Base-by-base conservation (phyloP, 306 rosid genomes). In the Hylodesmum podocarpum region DNA sequence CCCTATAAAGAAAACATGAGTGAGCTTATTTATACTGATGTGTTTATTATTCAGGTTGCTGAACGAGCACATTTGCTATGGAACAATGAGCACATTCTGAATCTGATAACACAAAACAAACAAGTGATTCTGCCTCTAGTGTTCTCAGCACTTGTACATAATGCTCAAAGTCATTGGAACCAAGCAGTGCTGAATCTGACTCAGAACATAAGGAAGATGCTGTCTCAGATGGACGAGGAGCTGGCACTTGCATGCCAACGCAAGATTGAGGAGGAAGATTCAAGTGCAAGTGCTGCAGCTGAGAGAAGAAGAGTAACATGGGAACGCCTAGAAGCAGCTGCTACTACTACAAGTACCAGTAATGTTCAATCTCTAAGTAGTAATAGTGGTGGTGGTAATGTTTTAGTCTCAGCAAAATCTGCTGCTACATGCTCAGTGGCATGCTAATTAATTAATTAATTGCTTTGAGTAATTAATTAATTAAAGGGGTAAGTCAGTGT, bases 121-220 rank as follows among this genome's bases (percentile, higher is more conserved):
- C 94, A 96, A 69, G 88, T 80, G 78, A 91, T 96, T 64, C 57
- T 96, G 70, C 99, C 99, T 1, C 88, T 96, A 0, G 97, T 96
- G 39, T 84, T 91, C 81, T 84, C 97, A n/a, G 91, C 99, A 24
- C 89, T 96, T 53, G 93, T 88, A 84, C 87, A 81, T 65, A 96
- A 96, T 73, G 63, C 93, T 15, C 88, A 84, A 71, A 91, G 84
- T 59, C 99, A 96, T 77, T 96, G 99, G 99, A 96, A 92, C 53
- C 97, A 96, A 66, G 93, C 98, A 28, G 98, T 96, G 80, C 91
- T 96, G 62, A 96, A 92, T 84, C 87, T 92, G 79, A 92, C 98
- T 36, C 81, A 88, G 81, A 92, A 92, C 66, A 86, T 96, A 72
- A 87, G 78, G 84, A 92, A 91, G 87, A 84, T 88, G 76, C 86